phyloP scores from a whole-genome alignment of 768 basidiomycete species.

The Podaxis sp. region DNA sequence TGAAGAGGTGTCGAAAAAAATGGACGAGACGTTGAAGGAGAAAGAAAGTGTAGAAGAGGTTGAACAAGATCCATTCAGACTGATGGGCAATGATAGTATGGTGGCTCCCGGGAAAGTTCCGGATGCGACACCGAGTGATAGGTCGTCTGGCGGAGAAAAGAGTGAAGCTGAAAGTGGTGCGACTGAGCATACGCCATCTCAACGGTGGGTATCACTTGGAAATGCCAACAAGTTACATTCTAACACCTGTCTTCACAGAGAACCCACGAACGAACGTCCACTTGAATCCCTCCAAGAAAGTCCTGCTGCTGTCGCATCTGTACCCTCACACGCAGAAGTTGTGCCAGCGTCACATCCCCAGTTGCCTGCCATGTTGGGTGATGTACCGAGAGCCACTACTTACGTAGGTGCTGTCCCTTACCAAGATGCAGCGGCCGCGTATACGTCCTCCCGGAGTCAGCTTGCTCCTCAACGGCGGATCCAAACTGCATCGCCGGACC shows the following conservation, averaged over 20 bases:
- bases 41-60: not conserved
- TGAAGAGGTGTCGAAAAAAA: not conserved
- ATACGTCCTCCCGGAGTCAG: not conserved
- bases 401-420: not conserved
- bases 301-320: not conserved
- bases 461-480: not conserved
- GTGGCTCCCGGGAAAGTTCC: slow-evolving; percentile 16
- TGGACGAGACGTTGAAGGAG: not conserved
- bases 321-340: not conserved
- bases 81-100: slow-evolving; percentile 21
- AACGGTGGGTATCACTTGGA: not conserved
- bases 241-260: not conserved
- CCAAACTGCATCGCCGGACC: not conserved
- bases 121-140: not conserved
- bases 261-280: not conserved
- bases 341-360: not conserved
- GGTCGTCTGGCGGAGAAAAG: not conserved
- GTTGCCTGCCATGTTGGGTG: not conserved
- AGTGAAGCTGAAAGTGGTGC: not conserved
- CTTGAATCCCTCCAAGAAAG: not conserved
- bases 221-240: not conserved
- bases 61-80: slow-evolving; percentile 26
- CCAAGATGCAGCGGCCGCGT: not conserved
- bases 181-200: not conserved
- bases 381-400: not conserved